Evolutionary conservation across 1,284 basidiomycete genomes (phyloP), one percentile per base, ranked within the genome.

Genomic region (Sphagnurus paluster): DNA sequence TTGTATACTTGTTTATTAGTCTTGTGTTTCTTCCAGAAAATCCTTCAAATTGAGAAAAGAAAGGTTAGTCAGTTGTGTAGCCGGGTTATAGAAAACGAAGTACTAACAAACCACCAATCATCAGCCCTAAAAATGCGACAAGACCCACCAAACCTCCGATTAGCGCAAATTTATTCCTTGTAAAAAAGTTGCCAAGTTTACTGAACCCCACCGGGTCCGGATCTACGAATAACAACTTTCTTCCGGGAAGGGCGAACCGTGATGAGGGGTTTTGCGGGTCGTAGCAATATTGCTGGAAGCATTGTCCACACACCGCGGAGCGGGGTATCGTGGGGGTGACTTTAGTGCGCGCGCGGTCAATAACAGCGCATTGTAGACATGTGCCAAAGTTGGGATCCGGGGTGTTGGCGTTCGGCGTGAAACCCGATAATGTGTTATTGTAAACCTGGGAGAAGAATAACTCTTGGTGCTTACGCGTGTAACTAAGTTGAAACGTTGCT

Each of bases 201-300:
- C 39, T 55, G 11, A 75, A 17, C 5, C 74, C 75, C 52, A 69
- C 60, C 20, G 76, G 76, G 55, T 77, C 74, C 9, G 79, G 78
- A 58, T 80, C 73, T 13, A 69, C 69, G 56, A 79, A 79, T 1
- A 39, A 46, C 2, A 70, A 61, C 53, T 75, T 72, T 39, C 79
- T 57, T 9, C 71, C 71, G 1, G 74, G 70, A 6, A 80, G 60
- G 49, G 69, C 65, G 10, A 56, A 54, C 39, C 63, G 63, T 50
- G 68, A 75, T 1, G 78, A 68, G 17, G 71, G 74, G 49, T 75
- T 69, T 13, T 57, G 47, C 8, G 77, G 74, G 58, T 79, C 71
- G 57, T 65, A 82, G 57, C 79, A 82, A 49, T 80, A 80, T 53
- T 74, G 75, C 37, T 69, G 55, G 64, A 82, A 80, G 52, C 79